These are phyloP conservation scores for Polymyxa betae DNA, from an alignment of 208 protist species.

Conservation along the genomic window DNA sequence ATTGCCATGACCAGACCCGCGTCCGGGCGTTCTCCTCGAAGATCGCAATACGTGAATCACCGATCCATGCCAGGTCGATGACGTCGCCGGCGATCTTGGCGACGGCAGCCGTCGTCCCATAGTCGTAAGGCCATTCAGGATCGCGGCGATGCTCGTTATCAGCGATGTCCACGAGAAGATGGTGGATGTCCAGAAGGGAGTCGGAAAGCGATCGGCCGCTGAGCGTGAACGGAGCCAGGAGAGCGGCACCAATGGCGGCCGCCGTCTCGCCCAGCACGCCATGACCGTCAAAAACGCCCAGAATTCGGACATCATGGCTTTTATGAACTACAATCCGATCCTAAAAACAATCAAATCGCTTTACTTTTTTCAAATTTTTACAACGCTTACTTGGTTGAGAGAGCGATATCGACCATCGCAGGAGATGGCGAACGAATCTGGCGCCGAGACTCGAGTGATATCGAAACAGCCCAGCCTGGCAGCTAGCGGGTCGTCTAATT, in stretches of 20 bases:
- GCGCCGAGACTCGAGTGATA: background rate
- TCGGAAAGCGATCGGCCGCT: background rate
- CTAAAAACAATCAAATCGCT: background rate
- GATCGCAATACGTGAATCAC: slow-evolving; percentile 1
- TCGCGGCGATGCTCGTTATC: slow-evolving; percentile 42
- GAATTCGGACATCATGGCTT: background rate
- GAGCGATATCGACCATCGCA: slow-evolving; percentile 1
- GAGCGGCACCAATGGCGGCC: background rate
- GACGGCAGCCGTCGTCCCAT: slow-evolving; percentile 35
- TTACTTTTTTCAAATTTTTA: background rate
- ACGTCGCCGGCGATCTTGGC: background rate
- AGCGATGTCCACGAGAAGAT: slow-evolving; percentile 6
- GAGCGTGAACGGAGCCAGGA: background rate
- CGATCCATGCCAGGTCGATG: background rate
- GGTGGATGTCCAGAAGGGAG: background rate
- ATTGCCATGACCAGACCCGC: slow-evolving; percentile 6
- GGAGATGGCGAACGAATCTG: background rate
- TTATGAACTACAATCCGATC: background rate
- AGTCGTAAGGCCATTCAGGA: background rate
- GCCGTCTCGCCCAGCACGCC: slow-evolving; percentile 15
- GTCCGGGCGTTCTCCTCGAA: slow-evolving; percentile 32
- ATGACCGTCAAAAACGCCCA: slow-evolving; percentile 36
- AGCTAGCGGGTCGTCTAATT: background rate
- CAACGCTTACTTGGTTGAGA: background rate
- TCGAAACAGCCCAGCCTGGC: background rate